These are phyloP conservation scores for Pyrus betulifolia DNA, from an alignment of 306 rosid genomes.

Conservation along the genomic window DNA sequence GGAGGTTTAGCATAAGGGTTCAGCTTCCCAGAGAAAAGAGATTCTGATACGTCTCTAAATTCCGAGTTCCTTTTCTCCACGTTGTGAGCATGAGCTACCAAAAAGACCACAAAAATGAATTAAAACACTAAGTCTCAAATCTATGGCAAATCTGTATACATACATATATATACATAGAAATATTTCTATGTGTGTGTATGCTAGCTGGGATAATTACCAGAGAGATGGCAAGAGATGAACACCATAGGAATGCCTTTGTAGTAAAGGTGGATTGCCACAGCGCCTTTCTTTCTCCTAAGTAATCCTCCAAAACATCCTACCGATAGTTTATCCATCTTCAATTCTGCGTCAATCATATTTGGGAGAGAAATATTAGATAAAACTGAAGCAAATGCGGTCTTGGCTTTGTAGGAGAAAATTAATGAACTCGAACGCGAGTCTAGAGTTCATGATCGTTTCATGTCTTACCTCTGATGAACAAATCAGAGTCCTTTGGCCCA, in stretches of 20 bases:
- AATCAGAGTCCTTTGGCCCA: conserved; percentile 44
- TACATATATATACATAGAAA: neutral
- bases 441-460: too few relatives aligned
- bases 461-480: conserved; percentile 37
- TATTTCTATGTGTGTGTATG: neutral
- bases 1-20: conserved; percentile 54
- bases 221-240: conserved; percentile 74
- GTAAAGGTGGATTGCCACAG: conserved; percentile 55
- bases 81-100: conserved; percentile 53
- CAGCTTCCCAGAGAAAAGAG: conserved; percentile 48
- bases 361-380: neutral
- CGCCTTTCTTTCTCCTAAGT: conserved; percentile 74
- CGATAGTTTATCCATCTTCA: conserved; percentile 47
- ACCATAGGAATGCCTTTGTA: conserved; percentile 56
- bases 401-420: neutral
- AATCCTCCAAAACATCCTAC: conserved; percentile 63
- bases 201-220: conserved; percentile 28
- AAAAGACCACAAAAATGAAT: too few relatives aligned
- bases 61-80: conserved; percentile 60
- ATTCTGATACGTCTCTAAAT: conserved; percentile 49
- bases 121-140: too few relatives aligned
- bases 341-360: conserved; percentile 17
- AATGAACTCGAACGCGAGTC: too few relatives aligned
- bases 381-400: neutral
- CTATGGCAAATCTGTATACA: too few relatives aligned